phyloP scores from a whole-genome alignment of 2,329 filamentous ascomycete species.

The Cylindrodendrum hubeiense region DNA sequence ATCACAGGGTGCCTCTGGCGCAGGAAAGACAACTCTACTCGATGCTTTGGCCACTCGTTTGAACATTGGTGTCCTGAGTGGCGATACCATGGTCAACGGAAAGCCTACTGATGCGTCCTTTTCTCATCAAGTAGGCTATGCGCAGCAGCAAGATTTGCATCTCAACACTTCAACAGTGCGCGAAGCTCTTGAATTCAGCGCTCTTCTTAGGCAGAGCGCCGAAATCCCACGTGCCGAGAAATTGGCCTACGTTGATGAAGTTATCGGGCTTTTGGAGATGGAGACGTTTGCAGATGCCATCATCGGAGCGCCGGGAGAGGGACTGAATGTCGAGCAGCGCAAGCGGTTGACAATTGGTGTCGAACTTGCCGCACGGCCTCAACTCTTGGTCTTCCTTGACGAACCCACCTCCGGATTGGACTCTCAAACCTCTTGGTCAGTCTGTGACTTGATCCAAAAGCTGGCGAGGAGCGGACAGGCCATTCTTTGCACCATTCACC shows the following conservation, averaged over 20 bases:
- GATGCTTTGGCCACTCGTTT: conserved; percentile 72
- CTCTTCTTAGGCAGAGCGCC: conserved; percentile 57
- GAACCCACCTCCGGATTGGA: conserved; percentile 66
- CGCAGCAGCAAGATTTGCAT: conserved; percentile 72
- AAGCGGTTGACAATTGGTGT: conserved; percentile 63
- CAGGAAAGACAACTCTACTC: conserved; percentile 75
- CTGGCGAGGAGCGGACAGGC: conserved; percentile 62
- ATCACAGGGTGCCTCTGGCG: conserved; percentile 50
- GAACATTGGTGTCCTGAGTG: conserved; percentile 75
- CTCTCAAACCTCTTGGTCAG: conserved; percentile 74
- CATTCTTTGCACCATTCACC: conserved; percentile 63
- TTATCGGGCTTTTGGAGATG: conserved; percentile 65
- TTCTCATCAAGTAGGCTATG: conserved; percentile 77
- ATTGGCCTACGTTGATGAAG: conserved; percentile 62
- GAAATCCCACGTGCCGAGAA: conserved; percentile 58
- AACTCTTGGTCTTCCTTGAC: conserved; percentile 63
- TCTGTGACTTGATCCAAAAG: conserved; percentile 75
- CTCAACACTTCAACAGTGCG: conserved; percentile 56
- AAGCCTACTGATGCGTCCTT: conserved; percentile 72
- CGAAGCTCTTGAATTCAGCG: conserved; percentile 53
- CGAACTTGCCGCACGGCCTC: conserved; percentile 55
- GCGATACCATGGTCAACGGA: conserved; percentile 77
- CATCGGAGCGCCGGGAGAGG: conserved; percentile 56
- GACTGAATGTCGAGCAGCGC: conserved; percentile 60
- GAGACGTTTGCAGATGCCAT: conserved; percentile 65